Percentiles rank a stretch among this genome's conserved stretches.
phyloP scores from a whole-genome alignment of 2,329 filamentous ascomycete genomes.

The Aspergillus sp. region DNA sequence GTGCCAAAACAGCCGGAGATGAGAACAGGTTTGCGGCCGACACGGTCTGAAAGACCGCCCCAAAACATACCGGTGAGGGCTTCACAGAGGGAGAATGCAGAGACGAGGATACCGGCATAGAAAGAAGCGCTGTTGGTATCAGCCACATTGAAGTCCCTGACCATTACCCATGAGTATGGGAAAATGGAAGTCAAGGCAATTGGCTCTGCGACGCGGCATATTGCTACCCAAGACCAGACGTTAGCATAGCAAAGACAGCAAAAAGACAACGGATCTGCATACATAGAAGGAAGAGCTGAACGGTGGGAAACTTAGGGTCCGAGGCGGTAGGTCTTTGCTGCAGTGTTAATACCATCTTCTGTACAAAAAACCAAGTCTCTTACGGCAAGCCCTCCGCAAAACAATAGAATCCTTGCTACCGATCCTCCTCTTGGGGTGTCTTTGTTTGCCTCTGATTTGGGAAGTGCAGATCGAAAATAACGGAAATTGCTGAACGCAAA shows the following conservation, averaged over 20 bases:
- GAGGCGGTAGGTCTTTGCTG: conserved; percentile 59
- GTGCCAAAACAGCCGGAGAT: conserved; percentile 80
- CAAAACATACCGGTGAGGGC: conserved; percentile 83
- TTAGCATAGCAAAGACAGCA: conserved; percentile 7
- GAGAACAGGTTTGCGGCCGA: conserved; percentile 83
- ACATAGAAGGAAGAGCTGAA: conserved; percentile 85
- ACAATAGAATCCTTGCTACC: conserved; percentile 13
- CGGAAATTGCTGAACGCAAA: background rate
- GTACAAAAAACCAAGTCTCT: conserved; percentile 52
- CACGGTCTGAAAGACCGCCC: conserved; percentile 77
- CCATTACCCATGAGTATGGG: conserved; percentile 84
- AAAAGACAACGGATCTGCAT: conserved; percentile 32
- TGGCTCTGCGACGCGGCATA: conserved; percentile 88
- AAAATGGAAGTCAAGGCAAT: conserved; percentile 93
- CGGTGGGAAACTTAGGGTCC: conserved; percentile 74
- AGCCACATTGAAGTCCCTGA: conserved; percentile 73
- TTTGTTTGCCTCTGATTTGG: background rate
- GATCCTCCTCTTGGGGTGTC: background rate
- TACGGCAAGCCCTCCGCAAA: conserved; percentile 46
- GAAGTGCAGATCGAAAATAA: background rate
- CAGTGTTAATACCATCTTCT: conserved; percentile 63
- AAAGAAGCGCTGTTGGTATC: conserved; percentile 75
- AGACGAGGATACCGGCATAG: conserved; percentile 85
- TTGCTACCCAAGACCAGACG: conserved; percentile 57
- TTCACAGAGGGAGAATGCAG: conserved; percentile 80